phyloP scores from a whole-genome alignment of 2,329 filamentous ascomycete species.

The Cercospora sp. region DNA sequence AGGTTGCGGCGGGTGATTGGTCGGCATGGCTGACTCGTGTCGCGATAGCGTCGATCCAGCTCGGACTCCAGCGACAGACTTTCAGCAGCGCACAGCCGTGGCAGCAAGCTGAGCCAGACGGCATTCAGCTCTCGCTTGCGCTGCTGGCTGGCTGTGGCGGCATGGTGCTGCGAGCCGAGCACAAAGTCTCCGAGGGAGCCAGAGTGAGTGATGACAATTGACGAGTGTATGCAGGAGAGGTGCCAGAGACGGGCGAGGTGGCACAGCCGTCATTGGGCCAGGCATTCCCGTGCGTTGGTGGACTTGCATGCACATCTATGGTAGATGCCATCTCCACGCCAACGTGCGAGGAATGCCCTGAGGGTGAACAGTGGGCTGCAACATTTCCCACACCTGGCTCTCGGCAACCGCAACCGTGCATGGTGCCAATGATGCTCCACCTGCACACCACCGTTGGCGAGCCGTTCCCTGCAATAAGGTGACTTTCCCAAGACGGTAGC shows the following conservation, averaged over 20 bases:
- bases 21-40: not conserved
- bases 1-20: not conserved
- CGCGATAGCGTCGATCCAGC: not conserved
- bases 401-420: not conserved
- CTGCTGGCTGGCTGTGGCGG: not conserved
- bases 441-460: constrained; percentile 20
- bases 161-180: not conserved
- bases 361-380: not conserved
- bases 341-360: constrained; percentile 24
- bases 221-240: not conserved
- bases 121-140: not conserved
- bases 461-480: constrained; percentile 26
- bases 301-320: not conserved
- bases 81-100: not conserved
- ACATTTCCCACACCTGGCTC: not conserved
- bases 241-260: not conserved
- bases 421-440: constrained; percentile 26
- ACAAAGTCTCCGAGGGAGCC: not conserved
- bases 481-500: constrained; percentile 17
- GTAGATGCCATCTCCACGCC: constrained; percentile 24
- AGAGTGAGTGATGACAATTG: too few relatives aligned
- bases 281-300: constrained; percentile 11
- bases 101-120: not conserved
- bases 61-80: not conserved
- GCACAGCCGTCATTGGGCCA: not conserved